Percentiles rank a stretch among this genome's conserved stretches.
Evolutionary conservation across 116 monocot species (phyloP).

Genomic region (Thalassia testudinum): DNA sequence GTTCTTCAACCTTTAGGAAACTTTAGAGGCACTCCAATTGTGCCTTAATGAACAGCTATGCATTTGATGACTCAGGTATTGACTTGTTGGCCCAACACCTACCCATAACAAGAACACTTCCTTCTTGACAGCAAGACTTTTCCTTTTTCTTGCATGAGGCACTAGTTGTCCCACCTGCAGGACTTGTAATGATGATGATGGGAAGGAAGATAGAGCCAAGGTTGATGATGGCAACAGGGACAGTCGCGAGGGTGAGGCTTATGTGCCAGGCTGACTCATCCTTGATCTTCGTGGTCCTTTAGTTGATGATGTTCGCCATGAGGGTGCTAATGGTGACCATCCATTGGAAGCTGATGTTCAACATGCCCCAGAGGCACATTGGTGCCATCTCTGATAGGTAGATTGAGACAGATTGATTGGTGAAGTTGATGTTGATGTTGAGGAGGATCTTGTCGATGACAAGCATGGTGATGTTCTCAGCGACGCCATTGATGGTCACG

Average conservation of each 20-base stretch:
- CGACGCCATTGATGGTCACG: conserved; percentile 21
- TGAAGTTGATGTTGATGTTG: conserved; percentile 21
- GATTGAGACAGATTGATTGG: conserved; percentile 32
- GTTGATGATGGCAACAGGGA: conserved; percentile 31
- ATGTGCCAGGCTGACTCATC: conserved; percentile 24
- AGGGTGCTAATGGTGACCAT: conserved; percentile 37
- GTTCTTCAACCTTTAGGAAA: too few species aligned
- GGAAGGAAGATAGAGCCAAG: conserved; percentile 29
- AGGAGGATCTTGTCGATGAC: conserved; percentile 21
- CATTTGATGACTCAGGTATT: too few species aligned
- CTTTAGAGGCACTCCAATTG: too few species aligned
- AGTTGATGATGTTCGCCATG: conserved; percentile 30
- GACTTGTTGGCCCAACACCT: too few species aligned
- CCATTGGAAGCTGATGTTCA: conserved; percentile 40
- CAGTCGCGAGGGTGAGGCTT: conserved; percentile 24
- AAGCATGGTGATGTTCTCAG: conserved; percentile 21
- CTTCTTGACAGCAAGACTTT: too few species aligned
- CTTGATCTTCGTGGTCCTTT: conserved; percentile 27
- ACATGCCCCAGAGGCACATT: conserved; percentile 22
- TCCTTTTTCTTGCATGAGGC: too few species aligned
- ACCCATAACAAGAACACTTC: too few species aligned
- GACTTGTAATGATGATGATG: conserved; percentile 32
- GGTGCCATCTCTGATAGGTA: conserved; percentile 54
- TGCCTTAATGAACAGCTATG: too few species aligned
- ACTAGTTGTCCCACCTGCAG: too few species aligned